A percentile compares a stretch with the other conserved stretches of the same genome.
These are phyloP conservation scores for Capronia epimyces DNA, from an alignment of 2,329 filamentous ascomycete species.

Conservation along the genomic window DNA sequence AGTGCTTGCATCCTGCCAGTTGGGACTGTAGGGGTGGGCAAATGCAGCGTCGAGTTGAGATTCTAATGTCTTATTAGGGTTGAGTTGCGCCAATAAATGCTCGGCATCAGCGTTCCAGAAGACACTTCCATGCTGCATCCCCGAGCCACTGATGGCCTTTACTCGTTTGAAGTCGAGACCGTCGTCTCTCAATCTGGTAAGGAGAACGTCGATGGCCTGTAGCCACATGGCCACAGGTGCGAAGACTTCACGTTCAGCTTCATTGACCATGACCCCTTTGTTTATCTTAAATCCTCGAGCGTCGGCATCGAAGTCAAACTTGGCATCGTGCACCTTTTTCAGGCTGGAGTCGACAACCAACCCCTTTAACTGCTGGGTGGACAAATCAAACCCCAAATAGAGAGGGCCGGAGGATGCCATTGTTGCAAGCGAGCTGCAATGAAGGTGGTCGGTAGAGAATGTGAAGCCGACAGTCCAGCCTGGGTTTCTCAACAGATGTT, in stretches of 20 bases:
- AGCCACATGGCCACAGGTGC: constrained; percentile 93
- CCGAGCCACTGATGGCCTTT: constrained; percentile 79
- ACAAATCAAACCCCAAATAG: constrained; percentile 91
- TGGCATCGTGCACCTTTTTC: constrained; percentile 74
- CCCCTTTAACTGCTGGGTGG: constrained; percentile 93
- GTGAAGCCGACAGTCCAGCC: too few species aligned
- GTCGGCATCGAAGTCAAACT: constrained; percentile 92
- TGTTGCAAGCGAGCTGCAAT: constrained; percentile 11
- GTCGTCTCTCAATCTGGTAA: constrained; percentile 63
- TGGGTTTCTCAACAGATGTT: constrained; percentile 2
- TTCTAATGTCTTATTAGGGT: constrained; percentile 57
- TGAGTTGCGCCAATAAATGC: constrained; percentile 55
- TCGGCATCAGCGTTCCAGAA: constrained; percentile 78
- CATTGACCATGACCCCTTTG: constrained; percentile 83
- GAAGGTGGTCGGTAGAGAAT: neutral
- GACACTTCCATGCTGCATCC: constrained; percentile 96
- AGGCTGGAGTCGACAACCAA: constrained; percentile 80
- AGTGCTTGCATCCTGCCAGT: constrained; percentile 97
- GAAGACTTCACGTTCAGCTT: constrained; percentile 79
- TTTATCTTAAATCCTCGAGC: constrained; percentile 69
- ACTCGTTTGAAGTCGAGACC: constrained; percentile 69
- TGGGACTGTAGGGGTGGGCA: constrained; percentile 81
- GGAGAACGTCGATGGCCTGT: constrained; percentile 81
- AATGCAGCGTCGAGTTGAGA: constrained; percentile 70
- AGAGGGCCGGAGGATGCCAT: constrained; percentile 53